phyloP scores from a whole-genome alignment of 2,329 filamentous ascomycete species.

The Cladosporium colombiae region DNA sequence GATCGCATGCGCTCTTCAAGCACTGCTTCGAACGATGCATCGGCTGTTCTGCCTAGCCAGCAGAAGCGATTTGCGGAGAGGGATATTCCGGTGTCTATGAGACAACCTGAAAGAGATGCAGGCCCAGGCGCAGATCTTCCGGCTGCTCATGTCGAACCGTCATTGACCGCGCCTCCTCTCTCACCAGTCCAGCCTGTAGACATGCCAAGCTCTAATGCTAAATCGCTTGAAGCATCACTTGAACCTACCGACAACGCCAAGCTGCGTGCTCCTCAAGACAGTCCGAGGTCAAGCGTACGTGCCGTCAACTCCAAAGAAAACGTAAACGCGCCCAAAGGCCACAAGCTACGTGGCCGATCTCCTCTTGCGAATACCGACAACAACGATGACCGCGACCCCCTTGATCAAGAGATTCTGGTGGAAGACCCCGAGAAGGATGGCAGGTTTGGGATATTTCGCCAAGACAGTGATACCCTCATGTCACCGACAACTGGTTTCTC shows the following conservation, averaged over 20 bases:
- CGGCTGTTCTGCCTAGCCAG: slow-evolving; percentile 27
- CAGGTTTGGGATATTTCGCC: slow-evolving; percentile 26
- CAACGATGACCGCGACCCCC: slow-evolving; percentile 18
- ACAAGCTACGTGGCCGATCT: slow-evolving; percentile 26
- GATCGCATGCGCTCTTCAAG: slow-evolving; percentile 18
- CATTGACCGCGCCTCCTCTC: not conserved
- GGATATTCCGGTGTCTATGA: not conserved
- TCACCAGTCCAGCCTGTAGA: not conserved
- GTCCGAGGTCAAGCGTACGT: not conserved
- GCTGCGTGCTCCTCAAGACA: slow-evolving; percentile 19
- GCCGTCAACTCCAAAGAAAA: slow-evolving; percentile 26
- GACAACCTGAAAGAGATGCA: not conserved
- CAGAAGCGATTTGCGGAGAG: slow-evolving; percentile 12
- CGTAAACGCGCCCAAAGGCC: slow-evolving; percentile 22
- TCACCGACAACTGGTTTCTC: slow-evolving; percentile 37
- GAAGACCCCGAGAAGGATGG: slow-evolving; percentile 38
- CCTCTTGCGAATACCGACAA: slow-evolving; percentile 24
- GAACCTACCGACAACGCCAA: slow-evolving; percentile 36
- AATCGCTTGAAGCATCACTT: slow-evolving; percentile 37
- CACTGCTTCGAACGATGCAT: slow-evolving; percentile 16
- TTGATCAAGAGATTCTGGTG: slow-evolving; percentile 30
- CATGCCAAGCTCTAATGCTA: slow-evolving; percentile 25
- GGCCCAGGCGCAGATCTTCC: not conserved
- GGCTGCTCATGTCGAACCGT: not conserved
- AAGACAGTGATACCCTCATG: slow-evolving; percentile 36